phyloP scores from a whole-genome alignment of 306 rosid genomes.

The Begonia peltatifolia region DNA sequence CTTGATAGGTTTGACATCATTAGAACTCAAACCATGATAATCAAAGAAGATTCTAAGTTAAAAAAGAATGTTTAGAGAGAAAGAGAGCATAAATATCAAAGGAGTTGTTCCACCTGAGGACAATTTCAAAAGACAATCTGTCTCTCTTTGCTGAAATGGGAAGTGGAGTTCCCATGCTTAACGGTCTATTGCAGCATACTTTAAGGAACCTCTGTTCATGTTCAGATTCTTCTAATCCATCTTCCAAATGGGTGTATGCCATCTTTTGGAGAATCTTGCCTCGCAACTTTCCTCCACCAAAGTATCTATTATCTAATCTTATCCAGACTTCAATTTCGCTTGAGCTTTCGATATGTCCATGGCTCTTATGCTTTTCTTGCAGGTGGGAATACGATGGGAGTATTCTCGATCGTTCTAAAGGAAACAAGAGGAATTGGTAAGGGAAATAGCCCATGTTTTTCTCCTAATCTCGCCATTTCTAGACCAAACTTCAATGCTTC shows the following conservation, averaged over 20 bases:
- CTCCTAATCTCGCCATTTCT: too few relatives aligned
- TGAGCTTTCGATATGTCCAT: too few relatives aligned
- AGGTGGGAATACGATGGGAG: slow-evolving; percentile 90
- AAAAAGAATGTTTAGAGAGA: too few relatives aligned
- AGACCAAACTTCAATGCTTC: too few relatives aligned
- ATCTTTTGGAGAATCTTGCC: slow-evolving; percentile 84
- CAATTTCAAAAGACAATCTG: neutral
- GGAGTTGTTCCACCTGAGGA: slow-evolving; percentile 9
- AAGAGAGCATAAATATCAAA: neutral
- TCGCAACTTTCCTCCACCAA: slow-evolving; percentile 81
- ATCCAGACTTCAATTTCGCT: too few relatives aligned
- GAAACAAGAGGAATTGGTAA: slow-evolving; percentile 85
- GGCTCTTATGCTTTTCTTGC: slow-evolving; percentile 2
- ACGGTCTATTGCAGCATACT: slow-evolving; percentile 66
- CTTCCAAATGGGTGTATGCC: slow-evolving; percentile 73
- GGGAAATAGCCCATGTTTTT: neutral
- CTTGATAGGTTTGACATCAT: too few relatives aligned
- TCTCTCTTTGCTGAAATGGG: slow-evolving; percentile 28
- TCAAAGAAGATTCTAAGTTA: too few relatives aligned
- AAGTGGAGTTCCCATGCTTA: slow-evolving; percentile 53
- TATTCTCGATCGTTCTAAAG: slow-evolving; percentile 71
- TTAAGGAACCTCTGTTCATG: slow-evolving; percentile 47
- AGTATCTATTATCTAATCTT: slow-evolving; percentile 30
- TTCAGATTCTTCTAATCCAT: too few relatives aligned
- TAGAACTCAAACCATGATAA: too few relatives aligned